Base-by-base conservation (phyloP, 768 basidiomycete species). In the Termitomyces sp. region DNA sequence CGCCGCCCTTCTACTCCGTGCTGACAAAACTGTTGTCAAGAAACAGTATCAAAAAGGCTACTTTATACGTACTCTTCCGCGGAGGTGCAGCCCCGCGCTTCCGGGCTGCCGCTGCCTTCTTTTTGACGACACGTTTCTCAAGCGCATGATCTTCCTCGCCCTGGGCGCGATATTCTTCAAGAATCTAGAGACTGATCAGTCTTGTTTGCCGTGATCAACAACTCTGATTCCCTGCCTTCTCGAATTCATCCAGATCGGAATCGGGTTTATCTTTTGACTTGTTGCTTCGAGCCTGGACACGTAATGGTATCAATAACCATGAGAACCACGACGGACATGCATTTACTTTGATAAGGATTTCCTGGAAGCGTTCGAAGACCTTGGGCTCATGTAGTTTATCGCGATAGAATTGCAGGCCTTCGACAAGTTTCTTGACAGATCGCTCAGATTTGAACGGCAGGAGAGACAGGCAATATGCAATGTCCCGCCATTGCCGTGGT, bases 391-490 rank as follows among this genome's bases (percentile, higher is more conserved):
- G 91, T 40, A 99, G 73, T 71, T 99, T 99, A 75, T 98, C 97
- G 51, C 93, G 87, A 65, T 99, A 99, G 71, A 86, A 89, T 45
- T 87, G 91, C 24, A 99, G 69, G 1, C 84, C 94, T 60, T 98
- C 96, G 62, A 93, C 90, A 57, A 98, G 82, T 68, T 95, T 97
- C 81, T 97, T 98, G 63, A 98, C 84, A 0, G 94, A 96, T 32
- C 90, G 82, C 61, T 99, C 97, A 1, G 93, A 95, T 68, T 98
- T 98, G 88, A 91, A 99, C 0, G 94, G 96, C 15, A 98, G 78
- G 2, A 98, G 72, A 0, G 96, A 94, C 2, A 99, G 74, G 67
- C 96, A 99, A 71, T 87, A 98, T 1, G 95, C 92, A 56, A 99
- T 93, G 65, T 99, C 96, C 22, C 93, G 83, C 97, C 97, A 99